Evolutionary conservation across 2,329 filamentous ascomycete genomes (phyloP).

Genomic region (Phialophora macrospora): DNA sequence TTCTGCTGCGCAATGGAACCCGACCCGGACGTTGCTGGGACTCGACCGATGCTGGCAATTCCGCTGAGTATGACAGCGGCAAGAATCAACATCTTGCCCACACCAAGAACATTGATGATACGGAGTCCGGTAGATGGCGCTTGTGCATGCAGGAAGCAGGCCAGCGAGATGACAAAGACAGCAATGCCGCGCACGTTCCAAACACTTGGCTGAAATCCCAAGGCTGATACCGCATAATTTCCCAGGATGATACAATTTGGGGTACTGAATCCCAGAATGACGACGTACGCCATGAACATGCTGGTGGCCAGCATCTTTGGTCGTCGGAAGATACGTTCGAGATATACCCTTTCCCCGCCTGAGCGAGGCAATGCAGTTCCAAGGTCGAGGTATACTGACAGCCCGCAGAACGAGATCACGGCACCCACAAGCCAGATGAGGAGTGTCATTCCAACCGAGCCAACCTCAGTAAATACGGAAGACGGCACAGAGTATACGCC

Average conservation of each 20-base stretch:
- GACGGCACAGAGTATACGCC: slow-evolving; percentile 62
- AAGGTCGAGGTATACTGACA: slow-evolving; percentile 55
- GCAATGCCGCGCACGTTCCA: slow-evolving; percentile 59
- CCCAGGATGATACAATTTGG: slow-evolving; percentile 60
- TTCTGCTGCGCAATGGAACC: slow-evolving; percentile 21
- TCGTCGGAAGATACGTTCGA: slow-evolving; percentile 58
- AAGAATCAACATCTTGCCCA: slow-evolving; percentile 57
- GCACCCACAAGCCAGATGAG: slow-evolving; percentile 60
- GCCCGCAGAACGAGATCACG: slow-evolving; percentile 53
- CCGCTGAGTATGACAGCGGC: slow-evolving; percentile 54
- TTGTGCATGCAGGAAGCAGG: slow-evolving; percentile 54
- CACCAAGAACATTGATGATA: slow-evolving; percentile 56
- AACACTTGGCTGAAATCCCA: slow-evolving; percentile 44
- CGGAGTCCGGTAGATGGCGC: slow-evolving; percentile 54
- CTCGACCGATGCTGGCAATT: slow-evolving; percentile 43
- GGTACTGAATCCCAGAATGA: slow-evolving; percentile 58
- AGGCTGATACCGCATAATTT: slow-evolving; percentile 54
- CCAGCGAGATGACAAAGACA: slow-evolving; percentile 52
- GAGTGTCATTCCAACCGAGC: slow-evolving; percentile 60
- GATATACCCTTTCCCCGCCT: slow-evolving; percentile 60
- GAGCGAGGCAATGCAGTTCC: slow-evolving; percentile 53
- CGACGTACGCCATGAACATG: slow-evolving; percentile 58
- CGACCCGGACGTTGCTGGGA: slow-evolving; percentile 7
- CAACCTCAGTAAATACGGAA: slow-evolving; percentile 59
- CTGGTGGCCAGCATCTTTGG: slow-evolving; percentile 60